Evolutionary conservation across 176 grass and related monocot genomes (phyloP).

Genomic region (Saccharum spontaneum): DNA sequence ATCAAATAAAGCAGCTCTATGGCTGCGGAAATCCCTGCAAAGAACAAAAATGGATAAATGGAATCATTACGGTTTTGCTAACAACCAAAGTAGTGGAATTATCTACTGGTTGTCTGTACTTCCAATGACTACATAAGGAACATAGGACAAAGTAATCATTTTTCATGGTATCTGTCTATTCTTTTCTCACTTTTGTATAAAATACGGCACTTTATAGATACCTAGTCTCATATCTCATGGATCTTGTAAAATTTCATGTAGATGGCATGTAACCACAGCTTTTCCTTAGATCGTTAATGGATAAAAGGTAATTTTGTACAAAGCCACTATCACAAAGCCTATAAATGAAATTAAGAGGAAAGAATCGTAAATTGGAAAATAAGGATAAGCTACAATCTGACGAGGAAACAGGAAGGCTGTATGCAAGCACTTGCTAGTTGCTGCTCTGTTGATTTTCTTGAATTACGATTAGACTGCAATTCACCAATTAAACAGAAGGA

Average conservation of each 20-base stretch:
- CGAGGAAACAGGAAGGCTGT: background rate
- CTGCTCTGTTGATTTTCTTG: background rate
- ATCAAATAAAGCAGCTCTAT: constrained; percentile 75
- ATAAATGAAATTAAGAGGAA: background rate
- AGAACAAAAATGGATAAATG: constrained; percentile 9
- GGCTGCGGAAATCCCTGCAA: constrained; percentile 45
- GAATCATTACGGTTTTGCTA: background rate
- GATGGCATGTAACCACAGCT: background rate
- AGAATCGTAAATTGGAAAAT: background rate
- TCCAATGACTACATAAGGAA: background rate
- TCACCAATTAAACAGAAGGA: background rate
- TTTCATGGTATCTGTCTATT: background rate
- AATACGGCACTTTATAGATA: background rate
- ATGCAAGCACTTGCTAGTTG: background rate
- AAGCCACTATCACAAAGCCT: background rate
- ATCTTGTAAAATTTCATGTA: background rate
- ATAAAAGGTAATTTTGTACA: background rate
- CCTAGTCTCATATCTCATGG: background rate
- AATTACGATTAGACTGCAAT: background rate
- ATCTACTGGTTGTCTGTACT: background rate
- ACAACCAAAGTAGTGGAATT: background rate
- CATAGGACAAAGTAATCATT: background rate
- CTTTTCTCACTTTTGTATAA: background rate
- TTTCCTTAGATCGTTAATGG: background rate
- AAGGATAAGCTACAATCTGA: background rate